Percentiles rank a stretch among this genome's conserved stretches.
These are phyloP conservation scores for Xylariales sp. DNA, from an alignment of 2,329 filamentous ascomycete genomes.

Conservation along the genomic window DNA sequence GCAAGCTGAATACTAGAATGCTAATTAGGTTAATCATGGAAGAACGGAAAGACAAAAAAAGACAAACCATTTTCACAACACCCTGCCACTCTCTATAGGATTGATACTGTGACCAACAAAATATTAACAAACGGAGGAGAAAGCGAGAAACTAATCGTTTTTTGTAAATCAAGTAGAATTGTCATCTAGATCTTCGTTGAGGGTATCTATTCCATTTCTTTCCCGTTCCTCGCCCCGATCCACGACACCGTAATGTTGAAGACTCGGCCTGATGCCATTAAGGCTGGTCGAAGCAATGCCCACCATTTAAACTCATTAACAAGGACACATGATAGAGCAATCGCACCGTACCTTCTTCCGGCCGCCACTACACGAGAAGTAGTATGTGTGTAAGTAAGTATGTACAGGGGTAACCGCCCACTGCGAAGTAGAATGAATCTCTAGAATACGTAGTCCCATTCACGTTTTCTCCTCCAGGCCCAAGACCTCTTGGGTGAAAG, in stretches of 20 bases:
- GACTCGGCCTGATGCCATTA: not conserved
- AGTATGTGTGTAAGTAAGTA: not conserved
- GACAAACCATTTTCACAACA: not conserved
- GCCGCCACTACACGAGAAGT: not conserved
- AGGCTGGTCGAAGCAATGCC: conserved; percentile 3
- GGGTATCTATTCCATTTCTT: conserved; percentile 40
- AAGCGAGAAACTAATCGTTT: not conserved
- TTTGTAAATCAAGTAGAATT: not conserved
- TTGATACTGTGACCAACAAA: not conserved
- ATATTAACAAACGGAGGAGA: not conserved
- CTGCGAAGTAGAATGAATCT: not conserved
- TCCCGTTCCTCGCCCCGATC: conserved; percentile 14
- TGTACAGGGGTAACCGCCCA: too few relatives aligned
- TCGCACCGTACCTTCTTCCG: not conserved
- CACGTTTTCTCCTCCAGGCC: not conserved
- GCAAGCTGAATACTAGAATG: conserved; percentile 17
- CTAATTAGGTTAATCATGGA: conserved; percentile 2
- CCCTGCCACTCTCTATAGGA: not conserved
- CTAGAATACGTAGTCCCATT: not conserved
- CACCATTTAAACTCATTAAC: not conserved
- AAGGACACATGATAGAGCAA: not conserved
- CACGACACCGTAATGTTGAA: conserved; percentile 33
- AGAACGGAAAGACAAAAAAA: conserved; percentile 11
- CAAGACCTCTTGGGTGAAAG: not conserved
- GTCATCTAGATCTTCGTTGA: conserved; percentile 43